Conservation (phyloP, 1,284 basidiomycete genomes). For the Trametes polyzona region DNA sequence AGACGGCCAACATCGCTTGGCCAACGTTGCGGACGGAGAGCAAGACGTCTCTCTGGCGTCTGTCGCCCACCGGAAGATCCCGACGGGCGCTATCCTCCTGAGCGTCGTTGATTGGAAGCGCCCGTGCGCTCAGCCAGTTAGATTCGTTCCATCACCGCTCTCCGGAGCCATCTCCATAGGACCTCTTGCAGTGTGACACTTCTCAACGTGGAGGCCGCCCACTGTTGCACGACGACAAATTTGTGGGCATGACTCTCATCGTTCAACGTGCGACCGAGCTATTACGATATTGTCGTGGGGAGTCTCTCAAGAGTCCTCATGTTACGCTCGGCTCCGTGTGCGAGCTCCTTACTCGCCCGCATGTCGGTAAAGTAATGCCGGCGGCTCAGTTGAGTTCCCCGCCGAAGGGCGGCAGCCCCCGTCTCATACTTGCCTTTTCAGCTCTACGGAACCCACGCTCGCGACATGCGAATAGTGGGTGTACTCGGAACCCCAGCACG, state of each 20-base stretch:
- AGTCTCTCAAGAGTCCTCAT: neutral
- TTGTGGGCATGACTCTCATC: neutral
- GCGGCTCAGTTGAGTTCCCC: neutral
- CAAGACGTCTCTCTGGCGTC: slow-evolving; percentile 28
- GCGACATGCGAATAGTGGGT: neutral
- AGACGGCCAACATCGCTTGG: slow-evolving; percentile 30
- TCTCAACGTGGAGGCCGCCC: too few species aligned
- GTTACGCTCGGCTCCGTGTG: neutral
- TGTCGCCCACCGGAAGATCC: slow-evolving; percentile 23
- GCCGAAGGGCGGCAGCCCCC: neutral
- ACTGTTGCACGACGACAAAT: too few species aligned
- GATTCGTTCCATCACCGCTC: slow-evolving; percentile 7
- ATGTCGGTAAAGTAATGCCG: neutral
- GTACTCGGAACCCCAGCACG: neutral
- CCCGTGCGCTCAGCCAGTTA: slow-evolving; percentile 7
- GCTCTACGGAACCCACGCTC: neutral
- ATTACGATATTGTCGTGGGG: slow-evolving; percentile 3
- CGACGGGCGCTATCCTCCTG: slow-evolving; percentile 15
- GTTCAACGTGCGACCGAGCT: neutral
- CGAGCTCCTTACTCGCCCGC: too few species aligned
- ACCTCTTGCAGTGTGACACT: too few species aligned
- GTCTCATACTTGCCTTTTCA: too few species aligned
- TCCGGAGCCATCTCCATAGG: too few species aligned
- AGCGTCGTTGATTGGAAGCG: neutral
- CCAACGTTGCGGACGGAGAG: slow-evolving; percentile 30